A percentile compares a stretch with the other conserved stretches of the same genome.
These are phyloP conservation scores for Carex parvula DNA, from an alignment of 176 grass and related monocot genomes.

Conservation along the genomic window DNA sequence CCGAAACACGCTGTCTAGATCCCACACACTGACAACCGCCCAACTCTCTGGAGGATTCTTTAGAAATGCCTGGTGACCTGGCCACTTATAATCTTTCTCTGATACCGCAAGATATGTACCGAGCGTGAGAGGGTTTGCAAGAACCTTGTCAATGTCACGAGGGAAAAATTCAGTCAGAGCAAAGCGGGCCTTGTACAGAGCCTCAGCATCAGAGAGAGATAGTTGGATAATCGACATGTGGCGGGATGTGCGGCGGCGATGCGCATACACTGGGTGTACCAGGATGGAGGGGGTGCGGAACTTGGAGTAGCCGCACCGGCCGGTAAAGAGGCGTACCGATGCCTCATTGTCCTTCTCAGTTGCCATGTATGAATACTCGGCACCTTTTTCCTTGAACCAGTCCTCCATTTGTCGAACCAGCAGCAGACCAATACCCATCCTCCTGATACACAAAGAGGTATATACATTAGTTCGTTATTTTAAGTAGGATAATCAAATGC, in stretches of 20 bases:
- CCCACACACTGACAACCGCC: constrained; percentile 75
- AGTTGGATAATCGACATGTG: constrained; percentile 33
- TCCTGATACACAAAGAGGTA: constrained; percentile 33
- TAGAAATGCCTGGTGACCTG: constrained; percentile 49
- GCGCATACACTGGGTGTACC: constrained; percentile 81
- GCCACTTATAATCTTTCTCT: constrained; percentile 33
- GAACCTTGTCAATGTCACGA: constrained; percentile 65
- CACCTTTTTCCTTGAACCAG: constrained; percentile 54
- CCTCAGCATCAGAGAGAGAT: constrained; percentile 44
- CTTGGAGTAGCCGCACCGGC: constrained; percentile 73
- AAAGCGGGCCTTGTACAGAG: constrained; percentile 49
- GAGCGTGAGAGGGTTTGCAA: constrained; percentile 53
- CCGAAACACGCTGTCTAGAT: constrained; percentile 76
- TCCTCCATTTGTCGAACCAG: constrained; percentile 52
- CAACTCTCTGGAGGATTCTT: constrained; percentile 61
- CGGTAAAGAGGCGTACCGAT: constrained; percentile 72
- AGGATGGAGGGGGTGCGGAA: constrained; percentile 89
- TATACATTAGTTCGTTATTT: background rate
- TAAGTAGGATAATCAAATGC: background rate
- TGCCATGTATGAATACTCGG: constrained; percentile 92
- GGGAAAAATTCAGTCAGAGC: constrained; percentile 73
- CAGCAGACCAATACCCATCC: constrained; percentile 54
- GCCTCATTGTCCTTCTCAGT: constrained; percentile 74
- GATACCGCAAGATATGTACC: constrained; percentile 61
- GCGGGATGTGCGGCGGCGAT: constrained; percentile 37